Percentiles rank a stretch among this genome's conserved stretches.
Conservation (phyloP, 1,139 yeast species). For the Komagataea norvegica region DNA sequence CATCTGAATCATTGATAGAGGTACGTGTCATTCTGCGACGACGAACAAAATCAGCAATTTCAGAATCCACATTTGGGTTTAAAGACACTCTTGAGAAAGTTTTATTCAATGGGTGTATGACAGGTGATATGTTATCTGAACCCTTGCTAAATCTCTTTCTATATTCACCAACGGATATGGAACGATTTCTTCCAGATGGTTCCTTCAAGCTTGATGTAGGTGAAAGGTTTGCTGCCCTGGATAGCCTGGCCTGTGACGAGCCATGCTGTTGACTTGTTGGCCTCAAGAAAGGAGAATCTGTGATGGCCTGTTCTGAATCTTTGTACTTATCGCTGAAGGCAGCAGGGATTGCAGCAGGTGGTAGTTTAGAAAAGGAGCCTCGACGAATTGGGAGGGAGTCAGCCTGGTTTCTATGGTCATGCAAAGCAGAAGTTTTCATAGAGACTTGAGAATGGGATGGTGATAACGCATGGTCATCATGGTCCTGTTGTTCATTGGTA, state of each 20-base stretch:
- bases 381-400: constrained; percentile 38
- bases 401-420: constrained; percentile 54
- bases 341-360: constrained; percentile 21
- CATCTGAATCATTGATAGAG: constrained; percentile 49
- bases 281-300: constrained; percentile 3
- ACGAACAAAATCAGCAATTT: constrained; percentile 21
- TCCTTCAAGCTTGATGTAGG: constrained; percentile 4
- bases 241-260: constrained; percentile 3
- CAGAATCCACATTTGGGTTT: constrained; percentile 14
- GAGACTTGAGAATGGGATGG: constrained; percentile 23
- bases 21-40: constrained; percentile 30
- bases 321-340: background rate
- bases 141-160: constrained; percentile 15
- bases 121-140: constrained; percentile 18
- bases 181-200: constrained; percentile 17
- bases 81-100: constrained; percentile 17
- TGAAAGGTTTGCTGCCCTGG: background rate
- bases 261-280: background rate
- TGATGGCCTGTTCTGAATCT: constrained; percentile 11
- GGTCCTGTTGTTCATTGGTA: constrained; percentile 13
- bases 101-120: constrained; percentile 19
- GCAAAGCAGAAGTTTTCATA: constrained; percentile 38
- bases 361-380: constrained; percentile 20
- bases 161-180: constrained; percentile 25
- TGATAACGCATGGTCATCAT: constrained; percentile 5